phyloP scores from a whole-genome alignment of 2,329 filamentous ascomycete species.

The Trichophyton equinum region DNA sequence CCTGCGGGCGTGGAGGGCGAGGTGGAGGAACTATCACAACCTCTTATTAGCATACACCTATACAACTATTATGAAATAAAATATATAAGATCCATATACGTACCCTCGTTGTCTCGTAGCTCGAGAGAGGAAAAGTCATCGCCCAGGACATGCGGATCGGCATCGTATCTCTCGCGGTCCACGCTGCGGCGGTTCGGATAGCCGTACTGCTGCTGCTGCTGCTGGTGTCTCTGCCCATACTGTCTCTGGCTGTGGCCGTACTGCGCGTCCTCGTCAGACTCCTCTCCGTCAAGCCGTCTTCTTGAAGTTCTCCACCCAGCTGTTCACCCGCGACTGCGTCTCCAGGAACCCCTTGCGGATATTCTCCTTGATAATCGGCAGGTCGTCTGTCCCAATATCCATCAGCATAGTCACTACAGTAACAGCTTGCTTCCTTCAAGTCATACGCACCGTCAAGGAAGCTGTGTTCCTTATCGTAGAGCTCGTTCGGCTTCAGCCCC shows the following conservation, averaged over 20 bases:
- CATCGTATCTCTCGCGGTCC: constrained; percentile 86
- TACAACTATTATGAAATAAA: background rate
- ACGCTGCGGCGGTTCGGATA: constrained; percentile 55
- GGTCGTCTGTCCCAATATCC: constrained; percentile 51
- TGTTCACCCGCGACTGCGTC: constrained; percentile 84
- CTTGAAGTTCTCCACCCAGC: constrained; percentile 80
- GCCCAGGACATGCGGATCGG: constrained; percentile 76
- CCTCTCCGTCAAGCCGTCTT: constrained; percentile 92
- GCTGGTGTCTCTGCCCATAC: constrained; percentile 14
- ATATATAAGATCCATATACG: background rate
- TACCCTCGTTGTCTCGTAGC: constrained; percentile 49
- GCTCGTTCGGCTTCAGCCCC: constrained; percentile 44
- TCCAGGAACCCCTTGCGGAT: constrained; percentile 89
- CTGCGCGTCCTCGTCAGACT: constrained; percentile 52
- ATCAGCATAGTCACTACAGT: background rate
- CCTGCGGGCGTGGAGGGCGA: constrained; percentile 49
- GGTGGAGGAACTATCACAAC: constrained; percentile 38
- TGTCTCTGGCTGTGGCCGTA: constrained; percentile 21
- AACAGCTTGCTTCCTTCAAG: background rate
- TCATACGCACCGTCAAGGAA: constrained; percentile 61
- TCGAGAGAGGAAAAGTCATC: constrained; percentile 71
- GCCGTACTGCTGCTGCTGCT: constrained; percentile 16
- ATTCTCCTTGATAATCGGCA: constrained; percentile 85
- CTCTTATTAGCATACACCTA: background rate
- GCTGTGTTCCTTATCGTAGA: constrained; percentile 61